A percentile compares a stretch with the other conserved stretches of the same genome.
Evolutionary conservation across 441 rosid genomes (phyloP).

Genomic region (Hypseocharis bilobata): DNA sequence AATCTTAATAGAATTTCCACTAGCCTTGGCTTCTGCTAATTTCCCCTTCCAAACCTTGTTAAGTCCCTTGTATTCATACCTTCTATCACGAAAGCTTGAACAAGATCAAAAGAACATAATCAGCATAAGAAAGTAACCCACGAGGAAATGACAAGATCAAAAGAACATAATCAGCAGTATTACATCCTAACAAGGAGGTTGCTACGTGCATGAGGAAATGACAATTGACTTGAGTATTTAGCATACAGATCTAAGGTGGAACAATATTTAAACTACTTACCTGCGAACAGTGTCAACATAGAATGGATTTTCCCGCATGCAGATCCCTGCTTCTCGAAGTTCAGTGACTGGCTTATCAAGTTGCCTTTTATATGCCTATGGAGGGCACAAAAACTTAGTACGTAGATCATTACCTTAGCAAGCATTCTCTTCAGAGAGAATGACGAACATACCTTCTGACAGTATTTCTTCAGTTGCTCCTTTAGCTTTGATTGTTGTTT

Average conservation of each 20-base stretch:
- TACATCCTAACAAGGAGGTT: neutral
- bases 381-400: conserved; percentile 23
- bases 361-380: conserved; percentile 76
- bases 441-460: conserved; percentile 62
- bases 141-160: conserved; percentile 18
- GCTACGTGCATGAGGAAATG: conserved; percentile 13
- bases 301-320: conserved; percentile 98
- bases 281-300: conserved; percentile 97
- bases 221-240: conserved; percentile 13
- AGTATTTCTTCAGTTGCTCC: conserved; percentile 79
- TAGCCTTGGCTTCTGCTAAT: conserved; percentile 88
- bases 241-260: conserved; percentile 3
- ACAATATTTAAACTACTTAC: conserved; percentile 35
- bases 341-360: conserved; percentile 88
- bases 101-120: conserved; percentile 27
- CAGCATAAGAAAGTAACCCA: conserved; percentile 13
- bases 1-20: conserved; percentile 90
- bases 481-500: conserved; percentile 77
- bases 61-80: conserved; percentile 96
- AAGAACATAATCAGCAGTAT: conserved; percentile 22
- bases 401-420: conserved; percentile 18
- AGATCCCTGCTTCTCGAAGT: conserved; percentile 96
- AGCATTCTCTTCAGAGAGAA: conserved; percentile 14
- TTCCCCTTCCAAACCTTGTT: conserved; percentile 98
- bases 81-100: conserved; percentile 91